Evolutionary conservation across 192 early-diverging fungal species (phyloP), one percentile per base, ranked within the genome.

Genomic region (Coemansia sp.): DNA sequence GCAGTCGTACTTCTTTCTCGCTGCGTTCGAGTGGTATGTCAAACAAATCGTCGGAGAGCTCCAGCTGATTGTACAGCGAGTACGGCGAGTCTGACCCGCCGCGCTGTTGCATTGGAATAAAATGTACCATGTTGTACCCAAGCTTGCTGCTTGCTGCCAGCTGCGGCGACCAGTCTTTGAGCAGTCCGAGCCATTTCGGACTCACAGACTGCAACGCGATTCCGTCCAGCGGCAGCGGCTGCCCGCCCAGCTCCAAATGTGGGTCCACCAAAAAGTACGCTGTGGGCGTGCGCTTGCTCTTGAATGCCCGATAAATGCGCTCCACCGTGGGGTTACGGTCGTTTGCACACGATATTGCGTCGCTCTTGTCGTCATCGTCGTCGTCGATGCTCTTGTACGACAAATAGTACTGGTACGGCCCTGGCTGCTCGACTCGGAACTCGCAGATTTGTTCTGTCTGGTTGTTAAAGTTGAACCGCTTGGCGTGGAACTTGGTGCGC

Each of bases 121-220:
- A 98, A 66, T 99, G 97, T 16, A 98, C 84, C 95, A 97, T 95
- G 71, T 99, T 99, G 84, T 98, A 99, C 8, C 95, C 93, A 21
- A 85, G 77, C 17, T 91, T 77, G 29, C 87, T 66, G 65, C 92
- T 90, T 17, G 72, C 67, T 14, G 89, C 73, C 54, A 99, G 83
- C 62, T 91, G 86, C 14, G 80, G 58, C 12, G 83, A 74, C 97
- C 97, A 99, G 55, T 80, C 52, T 9, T 81, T 75, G 57, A 99
- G 59, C 27, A 82, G 84, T 8, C 96, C 96, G 82, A 99, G 86
- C 93, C 96, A 97, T 66, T 99, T 99, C 26, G 96, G 94, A 6
- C 94, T 87, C n/a, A 95, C 86, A 1, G 97, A 93, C 75, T 96
- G 85, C 58, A 96, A 85, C 51, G 87, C 91, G 7, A 99, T 85